phyloP scores from a whole-genome alignment of 768 basidiomycete species.

The Exsudoporus frostii region DNA sequence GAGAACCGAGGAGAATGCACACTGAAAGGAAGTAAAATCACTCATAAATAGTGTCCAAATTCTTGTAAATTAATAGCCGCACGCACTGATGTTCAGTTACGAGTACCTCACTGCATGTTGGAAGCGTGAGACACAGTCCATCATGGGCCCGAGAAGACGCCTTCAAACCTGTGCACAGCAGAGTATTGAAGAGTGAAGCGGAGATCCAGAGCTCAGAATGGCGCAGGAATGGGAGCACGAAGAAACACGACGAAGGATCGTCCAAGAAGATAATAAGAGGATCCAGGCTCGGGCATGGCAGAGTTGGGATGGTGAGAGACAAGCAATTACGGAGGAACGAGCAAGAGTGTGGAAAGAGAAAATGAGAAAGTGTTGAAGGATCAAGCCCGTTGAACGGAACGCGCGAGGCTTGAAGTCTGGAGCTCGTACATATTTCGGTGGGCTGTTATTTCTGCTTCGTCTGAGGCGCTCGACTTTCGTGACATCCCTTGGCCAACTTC shows the following conservation, averaged over 20 bases:
- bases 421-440: conserved; percentile 61
- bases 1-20: background rate
- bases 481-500: conserved; percentile 70
- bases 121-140: conserved; percentile 30
- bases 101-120: conserved; percentile 25
- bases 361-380: conserved; percentile 45
- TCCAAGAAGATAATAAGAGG: conserved; percentile 53
- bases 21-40: no score
- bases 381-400: conserved; percentile 40
- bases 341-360: conserved; percentile 30
- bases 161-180: conserved; percentile 39
- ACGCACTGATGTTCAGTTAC: no score
- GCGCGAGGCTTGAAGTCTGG: conserved; percentile 55
- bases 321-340: conserved; percentile 47
- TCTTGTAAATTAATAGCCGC: no score
- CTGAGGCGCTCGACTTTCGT: conserved; percentile 52
- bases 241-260: conserved; percentile 40
- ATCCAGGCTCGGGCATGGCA: conserved; percentile 52
- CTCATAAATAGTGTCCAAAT: no score
- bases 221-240: conserved; percentile 45
- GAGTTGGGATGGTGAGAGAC: conserved; percentile 48
- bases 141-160: conserved; percentile 50
- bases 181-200: no score
- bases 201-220: conserved; percentile 41
- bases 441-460: conserved; percentile 45